Evolutionary conservation across 2,329 filamentous ascomycete species (phyloP), one percentile per base, ranked within the genome.

Genomic region (Myrmaecium sp.): DNA sequence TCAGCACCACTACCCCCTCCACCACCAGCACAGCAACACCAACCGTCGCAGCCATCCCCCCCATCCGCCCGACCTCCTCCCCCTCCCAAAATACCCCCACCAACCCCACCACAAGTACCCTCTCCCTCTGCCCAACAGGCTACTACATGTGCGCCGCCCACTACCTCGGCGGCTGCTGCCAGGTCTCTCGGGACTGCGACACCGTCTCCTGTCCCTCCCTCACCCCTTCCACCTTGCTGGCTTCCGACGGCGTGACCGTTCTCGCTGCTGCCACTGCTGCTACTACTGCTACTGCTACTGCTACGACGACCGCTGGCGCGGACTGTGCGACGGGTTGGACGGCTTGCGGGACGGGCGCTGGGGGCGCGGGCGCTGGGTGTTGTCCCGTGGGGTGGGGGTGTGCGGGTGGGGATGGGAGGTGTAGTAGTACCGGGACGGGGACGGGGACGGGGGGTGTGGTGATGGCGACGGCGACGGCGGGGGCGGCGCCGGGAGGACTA

Each of bases 131-230:
- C 40, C 86, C 86, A 0, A 84, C 75, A 0, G 84, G 84, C 3
- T 95, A 84, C 59, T 95, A 95, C 51, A 75, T 81, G 26, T 95
- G 86, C 51, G 69, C 74, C 3, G 86, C 86, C 2, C 72, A 73
- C 32, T 81, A 84, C 32, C 58, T 66, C 2, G 82, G 79, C 9
- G 82, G 82, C 12, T 95, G 86, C 57, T 95, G 86, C 54, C 77
- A 78, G 30, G 83, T 81, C 0, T 84, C 82, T 2, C 70, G 84
- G 12, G 68, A 92, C 53, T 95, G 86, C 53, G 69, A 76, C 32
- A 76, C 73, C 0, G 79, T 77, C 0, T 79, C 75, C 5, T 95
- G 86, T 41, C 78, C 80, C 0, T 55, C 61, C 0, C 48, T 42
- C 0, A 42, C 61, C 6, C 64, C 57, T 2, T 77, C 72, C 0